Evolutionary conservation across 345 rosid genomes (phyloP).

Genomic region (Microcos paniculata): DNA sequence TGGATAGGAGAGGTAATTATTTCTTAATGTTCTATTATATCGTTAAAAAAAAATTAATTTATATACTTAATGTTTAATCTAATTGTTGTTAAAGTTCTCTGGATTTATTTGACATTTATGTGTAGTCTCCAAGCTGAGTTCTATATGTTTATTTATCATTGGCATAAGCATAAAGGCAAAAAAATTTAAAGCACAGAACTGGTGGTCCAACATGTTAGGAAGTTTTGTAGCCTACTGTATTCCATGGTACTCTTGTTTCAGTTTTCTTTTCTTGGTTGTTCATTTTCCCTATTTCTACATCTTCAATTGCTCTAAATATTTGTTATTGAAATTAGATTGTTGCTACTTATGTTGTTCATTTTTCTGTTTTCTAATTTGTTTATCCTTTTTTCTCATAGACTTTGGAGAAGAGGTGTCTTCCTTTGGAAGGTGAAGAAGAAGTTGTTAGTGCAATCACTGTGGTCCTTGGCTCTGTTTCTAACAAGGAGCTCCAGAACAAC

Average conservation of each 20-base stretch:
- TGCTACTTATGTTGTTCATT: not conserved
- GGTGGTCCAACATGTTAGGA: not conserved
- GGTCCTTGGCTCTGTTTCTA: conserved; percentile 63
- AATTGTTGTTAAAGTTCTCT: not conserved
- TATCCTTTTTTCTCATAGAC: conserved; percentile 34
- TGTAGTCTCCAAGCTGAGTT: not conserved
- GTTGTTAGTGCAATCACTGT: conserved; percentile 71
- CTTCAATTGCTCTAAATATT: not conserved
- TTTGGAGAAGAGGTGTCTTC: conserved; percentile 69
- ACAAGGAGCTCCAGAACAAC: conserved; percentile 74
- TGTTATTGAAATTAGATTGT: not conserved
- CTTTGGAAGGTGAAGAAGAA: conserved; percentile 93
- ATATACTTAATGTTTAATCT: not conserved
- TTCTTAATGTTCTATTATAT: conserved; percentile 7
- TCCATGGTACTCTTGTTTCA: not conserved
- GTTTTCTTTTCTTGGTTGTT: not conserved
- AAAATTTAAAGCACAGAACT: not conserved
- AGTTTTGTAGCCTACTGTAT: not conserved
- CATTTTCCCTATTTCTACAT: not conserved
- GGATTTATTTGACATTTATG: not conserved
- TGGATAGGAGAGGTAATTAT: conserved; percentile 85
- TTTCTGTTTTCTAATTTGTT: not conserved
- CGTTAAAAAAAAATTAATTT: not conserved
- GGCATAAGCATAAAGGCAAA: not conserved
- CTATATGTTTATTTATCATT: not conserved